Conservation (phyloP, 2,329 filamentous ascomycete species). For the Endoconidiophora polonica region DNA sequence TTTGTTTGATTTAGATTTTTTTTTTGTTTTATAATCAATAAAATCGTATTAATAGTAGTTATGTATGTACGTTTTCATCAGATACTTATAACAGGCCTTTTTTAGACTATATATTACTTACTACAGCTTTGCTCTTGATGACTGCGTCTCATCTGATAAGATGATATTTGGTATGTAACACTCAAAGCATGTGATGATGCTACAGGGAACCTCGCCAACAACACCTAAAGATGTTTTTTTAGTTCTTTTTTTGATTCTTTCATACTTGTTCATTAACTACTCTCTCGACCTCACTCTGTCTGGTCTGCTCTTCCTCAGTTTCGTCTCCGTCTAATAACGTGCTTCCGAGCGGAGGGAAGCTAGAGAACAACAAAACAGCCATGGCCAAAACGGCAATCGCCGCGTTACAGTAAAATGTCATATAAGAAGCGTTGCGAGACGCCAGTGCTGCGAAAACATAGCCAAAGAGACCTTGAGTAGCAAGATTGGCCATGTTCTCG, state of each 20-base stretch:
- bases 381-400: slow-evolving; percentile 16
- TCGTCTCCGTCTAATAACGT: slow-evolving; percentile 6
- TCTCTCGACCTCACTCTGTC: neutral
- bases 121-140: neutral
- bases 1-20: no score
- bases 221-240: no score
- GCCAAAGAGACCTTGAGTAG: slow-evolving; percentile 50
- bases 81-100: no score
- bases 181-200: no score
- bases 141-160: no score
- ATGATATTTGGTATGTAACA: no score
- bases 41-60: no score
- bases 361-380: slow-evolving; percentile 5
- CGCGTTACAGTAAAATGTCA: slow-evolving; percentile 53
- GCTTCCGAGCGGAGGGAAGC: slow-evolving; percentile 9
- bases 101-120: neutral
- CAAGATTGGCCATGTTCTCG: slow-evolving; percentile 49
- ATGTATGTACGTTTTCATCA: no score
- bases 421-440: slow-evolving; percentile 37
- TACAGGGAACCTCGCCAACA: no score
- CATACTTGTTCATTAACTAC: neutral
- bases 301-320: slow-evolving; percentile 1
- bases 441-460: slow-evolving; percentile 49
- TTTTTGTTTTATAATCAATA: no score
- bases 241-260: no score